Conservation (phyloP, 1,139 yeast genomes). For the Lodderomyces pseudojiufengensis region DNA sequence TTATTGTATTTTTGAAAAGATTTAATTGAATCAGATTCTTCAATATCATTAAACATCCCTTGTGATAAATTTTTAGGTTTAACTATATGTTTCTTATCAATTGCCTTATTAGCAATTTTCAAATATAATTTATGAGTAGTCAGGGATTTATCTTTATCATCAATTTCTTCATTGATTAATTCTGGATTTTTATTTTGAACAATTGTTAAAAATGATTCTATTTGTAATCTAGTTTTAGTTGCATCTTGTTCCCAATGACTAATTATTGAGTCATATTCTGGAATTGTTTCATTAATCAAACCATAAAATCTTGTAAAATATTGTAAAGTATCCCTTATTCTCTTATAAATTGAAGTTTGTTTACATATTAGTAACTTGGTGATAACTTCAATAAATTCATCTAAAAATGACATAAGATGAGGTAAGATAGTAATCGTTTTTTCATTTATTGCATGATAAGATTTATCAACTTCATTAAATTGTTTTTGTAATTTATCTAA, state of each 20-base stretch:
- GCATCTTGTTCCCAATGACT: conserved; percentile 33
- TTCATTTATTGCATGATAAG: conserved; percentile 35
- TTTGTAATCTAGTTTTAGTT: conserved; percentile 30
- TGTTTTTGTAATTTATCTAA: conserved; percentile 29
- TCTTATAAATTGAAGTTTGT: conserved; percentile 28
- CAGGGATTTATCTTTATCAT: conserved; percentile 26
- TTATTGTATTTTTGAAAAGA: conserved; percentile 30
- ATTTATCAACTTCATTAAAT: conserved; percentile 26
- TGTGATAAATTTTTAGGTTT: conserved; percentile 26
- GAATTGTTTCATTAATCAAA: conserved; percentile 14
- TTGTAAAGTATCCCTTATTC: conserved; percentile 25
- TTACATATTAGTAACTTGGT: conserved; percentile 33
- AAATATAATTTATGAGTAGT: conserved; percentile 26
- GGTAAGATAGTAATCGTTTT: conserved; percentile 44
- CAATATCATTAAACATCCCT: conserved; percentile 32
- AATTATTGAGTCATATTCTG: conserved; percentile 22
- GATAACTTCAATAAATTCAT: conserved; percentile 48
- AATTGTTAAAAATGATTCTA: conserved; percentile 34
- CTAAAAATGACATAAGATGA: conserved; percentile 41
- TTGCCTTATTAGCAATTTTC: conserved; percentile 21
- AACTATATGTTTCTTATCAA: conserved; percentile 23
- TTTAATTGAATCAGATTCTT: conserved; percentile 33
- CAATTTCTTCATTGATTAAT: conserved; percentile 27
- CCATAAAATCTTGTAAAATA: conserved; percentile 42
- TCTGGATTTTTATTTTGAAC: conserved; percentile 33